These are phyloP conservation scores for Rhododendron kiyosumense DNA, from an alignment of 148 eudicot genomes.

Conservation along the genomic window DNA sequence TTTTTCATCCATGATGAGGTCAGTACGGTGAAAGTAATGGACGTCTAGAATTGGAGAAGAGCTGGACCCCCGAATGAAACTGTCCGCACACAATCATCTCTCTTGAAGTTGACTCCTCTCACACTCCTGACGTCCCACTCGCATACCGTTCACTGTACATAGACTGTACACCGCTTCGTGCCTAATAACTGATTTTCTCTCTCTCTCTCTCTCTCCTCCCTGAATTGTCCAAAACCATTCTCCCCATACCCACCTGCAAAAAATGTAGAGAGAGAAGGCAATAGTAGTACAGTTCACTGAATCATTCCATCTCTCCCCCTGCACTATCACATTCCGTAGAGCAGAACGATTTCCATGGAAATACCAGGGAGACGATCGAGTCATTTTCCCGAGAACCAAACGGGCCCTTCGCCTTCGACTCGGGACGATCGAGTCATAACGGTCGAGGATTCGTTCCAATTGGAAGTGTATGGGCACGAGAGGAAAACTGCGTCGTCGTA, in stretches of 20 bases:
- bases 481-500: constrained; percentile 21
- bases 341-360: constrained; percentile 23
- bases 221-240: background rate
- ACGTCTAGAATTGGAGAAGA: too few relatives aligned
- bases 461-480: background rate
- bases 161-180: background rate
- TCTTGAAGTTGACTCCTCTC: background rate
- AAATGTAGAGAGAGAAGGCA: background rate
- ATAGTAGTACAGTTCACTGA: background rate
- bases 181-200: too few relatives aligned
- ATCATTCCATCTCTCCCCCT: background rate
- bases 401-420: background rate
- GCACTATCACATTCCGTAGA: background rate
- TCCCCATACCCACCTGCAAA: background rate
- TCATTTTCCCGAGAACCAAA: constrained; percentile 33
- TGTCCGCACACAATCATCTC: background rate
- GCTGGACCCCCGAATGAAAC: background rate
- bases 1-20: too few relatives aligned
- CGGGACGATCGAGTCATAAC: constrained; percentile 15
- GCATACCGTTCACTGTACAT: background rate
- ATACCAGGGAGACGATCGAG: constrained; percentile 36
- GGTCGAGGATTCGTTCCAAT: constrained; percentile 22
- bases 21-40: too few relatives aligned
- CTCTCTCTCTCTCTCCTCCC: background rate
- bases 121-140: background rate